Base-by-base conservation (phyloP, 2,329 filamentous ascomycete genomes). In the Pseudogymnoascus sp. region DNA sequence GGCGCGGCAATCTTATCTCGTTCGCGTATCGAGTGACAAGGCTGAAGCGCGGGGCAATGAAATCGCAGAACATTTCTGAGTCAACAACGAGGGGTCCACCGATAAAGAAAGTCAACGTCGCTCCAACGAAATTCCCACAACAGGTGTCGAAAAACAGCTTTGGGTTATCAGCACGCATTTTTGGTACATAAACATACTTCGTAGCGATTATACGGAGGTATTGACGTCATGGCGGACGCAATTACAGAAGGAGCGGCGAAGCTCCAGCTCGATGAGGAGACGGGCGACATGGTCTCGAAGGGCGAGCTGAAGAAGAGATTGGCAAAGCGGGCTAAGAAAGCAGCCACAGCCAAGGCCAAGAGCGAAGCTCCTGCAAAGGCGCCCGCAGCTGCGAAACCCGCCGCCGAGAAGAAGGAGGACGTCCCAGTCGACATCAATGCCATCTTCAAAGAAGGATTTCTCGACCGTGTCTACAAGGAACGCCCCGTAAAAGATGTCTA, bases 391-490 rank as follows among this genome's bases (percentile, higher is more conserved):
- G 72, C 71, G 62, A 66, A 64, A 66, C 66, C 23, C 35, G 59
- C 65, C 37, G 67, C 69, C 45, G 62, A 67, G 29, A 66, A 72
- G 60, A 65, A 67, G 14, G 65, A 67, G 19, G 67, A 68, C 33
- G 76, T 78, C 61, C 70, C 74, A 41, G 70, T 82, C 43, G 83
- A 85, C 66, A 78, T 81, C 0, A 81, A 90, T 65, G 79, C 82
- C 67, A 92, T 92, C 83, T 93, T 92, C 79, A 90, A 90, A 76
- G 82, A 86, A 70, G 90, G 89, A 39, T 93, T 91, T 76, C 80
- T 92, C 37, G 79, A 82, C 60, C 84, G 88, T 3, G 88, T 92
- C 31, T 90, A 87, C 76, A 83, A 86, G 65, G 83, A 88, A 74
- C 81, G 85, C 59, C 86, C 86, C 1, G 78, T 80, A 49, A 83